Evolutionary conservation across 805 yeast species (phyloP), one percentile per base, ranked within the genome.

Genomic region (Lipomyces kockii): DNA sequence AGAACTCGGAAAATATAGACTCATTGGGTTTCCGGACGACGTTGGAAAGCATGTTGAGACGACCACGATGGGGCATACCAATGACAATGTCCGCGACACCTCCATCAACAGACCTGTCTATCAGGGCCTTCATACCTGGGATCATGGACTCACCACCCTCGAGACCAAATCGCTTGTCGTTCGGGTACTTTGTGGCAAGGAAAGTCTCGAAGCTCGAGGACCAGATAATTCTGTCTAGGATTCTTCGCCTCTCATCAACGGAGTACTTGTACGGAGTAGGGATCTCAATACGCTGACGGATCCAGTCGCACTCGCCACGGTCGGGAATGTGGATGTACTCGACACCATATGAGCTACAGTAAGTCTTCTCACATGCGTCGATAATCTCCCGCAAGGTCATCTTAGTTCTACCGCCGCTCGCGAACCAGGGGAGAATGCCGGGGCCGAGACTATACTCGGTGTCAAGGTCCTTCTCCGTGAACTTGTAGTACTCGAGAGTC

Each of bases 41-140:
- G 83, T 95, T 95, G 68, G 98, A 92, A 81, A 95, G 86, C 89
- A 95, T 93, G 81, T 95, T 95, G 76, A 95, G 85, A 84, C 99
- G 89, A 82, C 99, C 99, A 86, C 99, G 91, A 82, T 95, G 99
- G 63, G 99, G 98, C 98, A 95, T 95, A 83, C 99, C 99, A 75
- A 95, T 89, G 76, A 94, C 96, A 70, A 95, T 88, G 79, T 94
- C 98, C 81, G 93, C 97, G 62, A 94, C 89, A 75, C 99, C 99
- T 70, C 83, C 82, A 55, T 76, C 80, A 61, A 93, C 98, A 57
- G 97, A 86, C 73, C 92, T 88, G 81, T 95, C 99, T 78, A 95
- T 92, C 78, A 95, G 80, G 60, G 97, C 90, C 84, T 95, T 95
- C 85, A 95, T 89, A 83, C 98, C 99, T 58, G 98, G 98, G 61